Evolutionary conservation across 2,329 filamentous ascomycete species (phyloP), one percentile per base, ranked within the genome.

Genomic region (Colletotrichum cordylinicola): DNA sequence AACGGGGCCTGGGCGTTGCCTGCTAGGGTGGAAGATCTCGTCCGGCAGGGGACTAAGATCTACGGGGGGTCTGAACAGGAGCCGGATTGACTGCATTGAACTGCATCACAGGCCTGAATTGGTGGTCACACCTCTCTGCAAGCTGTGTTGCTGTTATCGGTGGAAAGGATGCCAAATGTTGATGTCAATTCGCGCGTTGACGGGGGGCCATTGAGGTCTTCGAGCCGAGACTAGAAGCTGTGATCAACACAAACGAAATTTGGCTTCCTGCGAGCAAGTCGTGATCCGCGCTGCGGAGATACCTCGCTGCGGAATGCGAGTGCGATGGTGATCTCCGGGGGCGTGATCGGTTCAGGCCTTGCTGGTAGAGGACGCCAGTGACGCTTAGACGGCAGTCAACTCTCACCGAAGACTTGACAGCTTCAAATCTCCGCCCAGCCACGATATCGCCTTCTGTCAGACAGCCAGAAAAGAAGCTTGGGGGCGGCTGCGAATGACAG

Each of bases 1-100:
- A 31, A 61, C 37, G 16, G 55, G 52, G 65, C 33, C 65, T 60
- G 35, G 31, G 70, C 70, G 55, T 33, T 16, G 55, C 16, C 56
- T n/a, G 35, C 66, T n/a, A 56, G 21, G 58, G 67, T 69, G 31
- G 65, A 43, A 73, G 66, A 73, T 73, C 71, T 73, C 39, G 33
- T 73, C 56, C 56, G 39, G 56, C 66, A 43, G 8, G 24, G 24
- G 24, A 31, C 71, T 27, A 64, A 70, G 71, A 73, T 70, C 71
- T 58, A 33, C 66, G 24, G 70, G 18, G 55, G 55, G 48, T 55
- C 39, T 33, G 37, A 24, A 52, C 27, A 52, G 21, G 10, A 37
- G 29, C 39, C 9, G n/a, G 21, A 43, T 31, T 69, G 65, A 31
- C n/a, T 35, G n/a, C 13, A 35, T 31, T 21, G 37, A 33, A 33